These are phyloP conservation scores for Suillus luteus DNA, from an alignment of 768 basidiomycete species.

Conservation along the genomic window DNA sequence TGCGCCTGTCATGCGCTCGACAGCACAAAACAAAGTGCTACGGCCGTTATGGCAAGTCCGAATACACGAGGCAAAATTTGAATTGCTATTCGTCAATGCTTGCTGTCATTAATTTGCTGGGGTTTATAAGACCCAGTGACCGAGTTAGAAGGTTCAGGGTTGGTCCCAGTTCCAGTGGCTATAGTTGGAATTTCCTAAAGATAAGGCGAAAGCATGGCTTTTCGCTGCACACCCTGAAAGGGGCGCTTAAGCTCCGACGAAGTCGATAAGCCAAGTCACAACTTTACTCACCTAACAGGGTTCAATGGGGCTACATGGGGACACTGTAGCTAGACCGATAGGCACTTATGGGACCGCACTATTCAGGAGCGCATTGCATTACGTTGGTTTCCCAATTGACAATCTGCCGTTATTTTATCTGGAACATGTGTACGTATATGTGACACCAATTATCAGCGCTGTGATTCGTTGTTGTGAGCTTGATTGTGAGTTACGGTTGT, in stretches of 20 bases:
- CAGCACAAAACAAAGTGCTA: background rate
- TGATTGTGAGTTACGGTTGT: conserved; percentile 6
- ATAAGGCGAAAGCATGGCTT: conserved; percentile 8
- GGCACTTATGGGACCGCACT: background rate
- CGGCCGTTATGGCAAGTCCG: background rate
- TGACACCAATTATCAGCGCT: background rate
- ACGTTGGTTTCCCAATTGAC: background rate
- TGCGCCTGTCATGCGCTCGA: too few relatives aligned
- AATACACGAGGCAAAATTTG: background rate
- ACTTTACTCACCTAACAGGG: conserved; percentile 9
- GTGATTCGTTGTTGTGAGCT: conserved; percentile 4
- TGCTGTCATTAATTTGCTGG: background rate
- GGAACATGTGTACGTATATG: conserved; percentile 4
- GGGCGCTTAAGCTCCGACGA: conserved; percentile 37
- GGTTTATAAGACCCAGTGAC: background rate
- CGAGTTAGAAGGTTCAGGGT: conserved; percentile 10
- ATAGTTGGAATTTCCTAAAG: conserved; percentile 3
- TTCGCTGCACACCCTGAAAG: conserved; percentile 19
- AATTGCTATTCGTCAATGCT: background rate
- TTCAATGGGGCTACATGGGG: conserved; percentile 7
- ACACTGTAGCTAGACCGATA: background rate
- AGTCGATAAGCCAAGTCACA: conserved; percentile 19
- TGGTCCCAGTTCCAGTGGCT: background rate
- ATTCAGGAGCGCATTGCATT: background rate
- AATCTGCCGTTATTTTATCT: conserved; percentile 5